Evolutionary conservation across 345 rosid genomes (phyloP).

Genomic region (Syzygium grande): DNA sequence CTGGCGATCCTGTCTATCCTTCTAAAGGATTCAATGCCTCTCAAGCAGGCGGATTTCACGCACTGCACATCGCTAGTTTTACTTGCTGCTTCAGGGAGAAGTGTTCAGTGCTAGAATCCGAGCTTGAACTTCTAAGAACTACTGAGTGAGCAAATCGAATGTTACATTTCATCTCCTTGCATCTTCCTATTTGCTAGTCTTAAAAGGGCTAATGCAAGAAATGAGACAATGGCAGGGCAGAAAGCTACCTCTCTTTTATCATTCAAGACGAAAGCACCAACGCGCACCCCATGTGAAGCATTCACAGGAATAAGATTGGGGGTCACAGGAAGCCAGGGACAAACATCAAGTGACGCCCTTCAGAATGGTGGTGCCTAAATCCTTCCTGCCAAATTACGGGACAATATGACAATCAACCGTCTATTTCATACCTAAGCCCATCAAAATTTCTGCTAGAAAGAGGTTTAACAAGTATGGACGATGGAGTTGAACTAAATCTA

Average conservation of each 20-base stretch:
- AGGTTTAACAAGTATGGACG: background rate
- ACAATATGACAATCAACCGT: background rate
- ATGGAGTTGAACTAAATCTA: background rate
- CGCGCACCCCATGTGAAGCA: slow-evolving; percentile 62
- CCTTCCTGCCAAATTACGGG: slow-evolving; percentile 6
- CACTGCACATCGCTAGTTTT: too few species aligned
- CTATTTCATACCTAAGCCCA: background rate
- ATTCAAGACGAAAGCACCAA: slow-evolving; percentile 61
- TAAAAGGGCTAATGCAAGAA: too few species aligned
- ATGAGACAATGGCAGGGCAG: background rate
- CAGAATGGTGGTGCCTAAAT: slow-evolving; percentile 10
- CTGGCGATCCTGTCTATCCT: background rate
- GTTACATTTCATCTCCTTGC: background rate
- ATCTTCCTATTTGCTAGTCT: background rate
- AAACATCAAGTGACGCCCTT: slow-evolving; percentile 55
- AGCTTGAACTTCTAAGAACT: background rate
- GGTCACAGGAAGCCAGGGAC: slow-evolving; percentile 43
- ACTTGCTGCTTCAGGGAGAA: too few species aligned
- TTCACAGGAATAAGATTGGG: slow-evolving; percentile 41
- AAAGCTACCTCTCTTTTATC: slow-evolving; percentile 38
- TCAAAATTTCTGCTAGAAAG: background rate
- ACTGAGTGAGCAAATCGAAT: too few species aligned
- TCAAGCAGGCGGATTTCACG: background rate
- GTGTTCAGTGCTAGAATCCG: too few species aligned
- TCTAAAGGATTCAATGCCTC: background rate